Evolutionary conservation across 257 asterid genomes (phyloP).

Genomic region (Linaria vulgaris): DNA sequence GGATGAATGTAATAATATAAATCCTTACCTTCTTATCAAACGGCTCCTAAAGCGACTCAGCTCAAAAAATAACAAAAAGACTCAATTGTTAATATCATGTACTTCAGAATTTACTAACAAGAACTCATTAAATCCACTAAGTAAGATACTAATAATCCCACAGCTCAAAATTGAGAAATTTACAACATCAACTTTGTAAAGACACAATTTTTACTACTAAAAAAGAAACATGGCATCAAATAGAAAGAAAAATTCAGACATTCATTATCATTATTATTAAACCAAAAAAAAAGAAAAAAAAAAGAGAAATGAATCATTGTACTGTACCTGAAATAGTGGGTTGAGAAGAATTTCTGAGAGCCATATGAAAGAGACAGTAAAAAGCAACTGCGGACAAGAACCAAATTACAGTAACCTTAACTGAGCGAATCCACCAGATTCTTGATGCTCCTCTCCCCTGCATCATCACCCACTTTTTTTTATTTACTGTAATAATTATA

Average conservation of each 20-base stretch:
- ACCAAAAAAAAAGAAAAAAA: no score
- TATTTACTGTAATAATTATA: no score
- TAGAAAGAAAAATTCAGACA: neutral
- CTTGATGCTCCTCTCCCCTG: conserved; percentile 39
- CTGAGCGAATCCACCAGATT: conserved; percentile 37
- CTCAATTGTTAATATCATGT: neutral
- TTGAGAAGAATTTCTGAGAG: conserved; percentile 41
- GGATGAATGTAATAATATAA: no score
- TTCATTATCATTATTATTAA: no score
- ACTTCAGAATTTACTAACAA: neutral
- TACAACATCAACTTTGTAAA: no score
- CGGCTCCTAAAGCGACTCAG: neutral
- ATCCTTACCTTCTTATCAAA: neutral
- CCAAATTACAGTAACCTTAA: conserved; percentile 56
- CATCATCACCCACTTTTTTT: conserved; percentile 9
- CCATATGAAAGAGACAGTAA: conserved; percentile 55
- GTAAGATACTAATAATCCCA: neutral
- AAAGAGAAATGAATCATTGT: neutral
- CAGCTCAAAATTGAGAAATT: neutral
- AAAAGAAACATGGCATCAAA: conserved; percentile 1
- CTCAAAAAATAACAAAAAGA: no score
- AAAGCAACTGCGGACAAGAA: conserved; percentile 44
- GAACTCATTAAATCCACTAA: neutral
- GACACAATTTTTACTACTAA: neutral
- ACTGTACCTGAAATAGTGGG: conserved; percentile 30